Percentiles rank a stretch among this genome's conserved stretches.
phyloP scores from a whole-genome alignment of 164 flowering plant species.

The Stephania japonica region DNA sequence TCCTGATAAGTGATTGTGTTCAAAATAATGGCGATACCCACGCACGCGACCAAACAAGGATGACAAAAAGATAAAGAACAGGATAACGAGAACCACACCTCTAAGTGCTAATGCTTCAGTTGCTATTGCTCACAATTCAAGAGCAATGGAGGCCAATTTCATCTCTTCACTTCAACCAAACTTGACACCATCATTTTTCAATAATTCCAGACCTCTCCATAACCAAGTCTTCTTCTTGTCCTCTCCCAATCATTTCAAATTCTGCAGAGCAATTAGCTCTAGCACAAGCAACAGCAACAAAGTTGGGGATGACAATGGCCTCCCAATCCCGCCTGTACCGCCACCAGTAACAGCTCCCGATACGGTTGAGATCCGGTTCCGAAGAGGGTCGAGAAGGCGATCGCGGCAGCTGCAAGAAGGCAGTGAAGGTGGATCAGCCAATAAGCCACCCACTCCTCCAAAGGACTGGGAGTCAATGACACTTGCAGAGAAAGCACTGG shows the following conservation, averaged over 20 bases:
- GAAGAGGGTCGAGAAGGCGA: slow-evolving; percentile 37
- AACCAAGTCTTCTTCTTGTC: background rate
- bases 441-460: slow-evolving; percentile 19
- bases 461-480: slow-evolving; percentile 90
- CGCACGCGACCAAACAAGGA: too few relatives aligned
- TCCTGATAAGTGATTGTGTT: too few relatives aligned
- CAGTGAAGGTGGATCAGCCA: slow-evolving; percentile 3
- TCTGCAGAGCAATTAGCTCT: slow-evolving; percentile 7
- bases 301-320: background rate
- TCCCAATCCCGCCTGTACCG: slow-evolving; percentile 8
- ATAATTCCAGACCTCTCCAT: background rate
- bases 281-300: slow-evolving; percentile 9
- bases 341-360: slow-evolving; percentile 32
- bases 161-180: slow-evolving; percentile 7
- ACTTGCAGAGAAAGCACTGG: slow-evolving; percentile 56
- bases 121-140: background rate
- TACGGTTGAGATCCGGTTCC: slow-evolving; percentile 31
- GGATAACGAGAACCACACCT: slow-evolving; percentile 13
- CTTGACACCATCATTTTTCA: slow-evolving; percentile 2
- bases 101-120: background rate
- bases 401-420: slow-evolving; percentile 17
- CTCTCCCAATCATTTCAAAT: background rate
- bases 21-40: too few relatives aligned
- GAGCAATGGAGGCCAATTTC: slow-evolving; percentile 17
- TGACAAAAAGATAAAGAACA: background rate